A percentile compares a stretch with the other conserved stretches of the same genome.
phyloP scores from a whole-genome alignment of 768 basidiomycete genomes.

The Piloderma croceum region DNA sequence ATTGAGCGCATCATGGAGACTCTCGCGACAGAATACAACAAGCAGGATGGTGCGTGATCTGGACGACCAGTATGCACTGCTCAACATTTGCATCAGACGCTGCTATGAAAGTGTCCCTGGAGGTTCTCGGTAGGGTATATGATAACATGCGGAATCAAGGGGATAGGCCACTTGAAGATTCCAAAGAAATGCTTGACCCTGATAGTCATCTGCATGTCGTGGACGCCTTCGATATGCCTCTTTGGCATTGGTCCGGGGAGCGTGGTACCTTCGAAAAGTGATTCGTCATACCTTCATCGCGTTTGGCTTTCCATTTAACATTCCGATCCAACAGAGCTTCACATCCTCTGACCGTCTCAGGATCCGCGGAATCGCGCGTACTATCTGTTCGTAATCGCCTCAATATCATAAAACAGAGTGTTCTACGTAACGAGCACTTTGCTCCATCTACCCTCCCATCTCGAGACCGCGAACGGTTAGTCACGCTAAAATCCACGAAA shows the following conservation, averaged over 20 bases:
- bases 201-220: conserved; percentile 79
- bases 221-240: conserved; percentile 93
- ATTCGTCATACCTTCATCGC: conserved; percentile 1
- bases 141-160: conserved; percentile 67
- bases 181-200: conserved; percentile 67
- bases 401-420: conserved; percentile 87
- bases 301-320: conserved; percentile 1
- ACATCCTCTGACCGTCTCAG: conserved; percentile 62
- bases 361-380: conserved; percentile 78
- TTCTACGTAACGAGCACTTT: conserved; percentile 95
- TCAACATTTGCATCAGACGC: conserved; percentile 52
- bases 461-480: conserved; percentile 40
- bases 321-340: conserved; percentile 36
- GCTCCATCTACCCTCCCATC: conserved; percentile 92
- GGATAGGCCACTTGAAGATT: conserved; percentile 36
- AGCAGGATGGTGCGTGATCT: conserved; percentile 65
- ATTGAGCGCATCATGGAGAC: conserved; percentile 73
- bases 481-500: conserved; percentile 88
- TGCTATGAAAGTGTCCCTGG: conserved; percentile 72
- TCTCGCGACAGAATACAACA: conserved; percentile 82
- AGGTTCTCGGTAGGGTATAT: conserved; percentile 66
- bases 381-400: conserved; percentile 77
- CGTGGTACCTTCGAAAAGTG: conserved; percentile 87
- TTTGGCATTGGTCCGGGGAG: conserved; percentile 86
- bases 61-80: background rate